phyloP scores from a whole-genome alignment of 768 basidiomycete genomes.

The Rhizopogon vinicolor region DNA sequence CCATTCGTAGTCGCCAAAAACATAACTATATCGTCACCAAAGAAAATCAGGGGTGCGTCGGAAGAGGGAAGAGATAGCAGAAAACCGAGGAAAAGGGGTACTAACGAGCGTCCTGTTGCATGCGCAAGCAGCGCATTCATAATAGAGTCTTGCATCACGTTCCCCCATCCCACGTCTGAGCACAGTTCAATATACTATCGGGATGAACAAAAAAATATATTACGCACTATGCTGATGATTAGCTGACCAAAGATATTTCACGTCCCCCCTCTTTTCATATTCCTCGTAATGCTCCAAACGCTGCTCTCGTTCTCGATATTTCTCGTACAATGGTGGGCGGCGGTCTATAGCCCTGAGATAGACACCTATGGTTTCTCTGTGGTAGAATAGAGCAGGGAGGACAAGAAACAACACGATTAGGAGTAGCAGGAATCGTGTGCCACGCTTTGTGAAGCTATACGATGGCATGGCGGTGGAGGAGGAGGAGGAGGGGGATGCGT shows the following conservation, averaged over 20 bases:
- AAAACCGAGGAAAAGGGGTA: neutral
- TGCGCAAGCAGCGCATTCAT: conserved; percentile 33
- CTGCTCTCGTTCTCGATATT: conserved; percentile 33
- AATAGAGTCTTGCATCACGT: conserved; percentile 37
- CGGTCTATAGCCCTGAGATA: neutral
- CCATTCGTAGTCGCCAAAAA: conserved; percentile 43
- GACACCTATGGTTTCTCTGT: neutral
- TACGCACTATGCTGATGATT: conserved; percentile 40
- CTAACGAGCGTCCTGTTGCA: conserved; percentile 30
- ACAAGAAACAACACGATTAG: neutral
- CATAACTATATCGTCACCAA: conserved; percentile 23
- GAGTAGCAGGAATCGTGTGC: conserved; percentile 10
- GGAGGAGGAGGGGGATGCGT: neutral
- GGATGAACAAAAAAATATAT: neutral
- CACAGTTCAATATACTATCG: neutral
- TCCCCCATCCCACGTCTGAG: conserved; percentile 35
- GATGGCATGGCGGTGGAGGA: conserved; percentile 13
- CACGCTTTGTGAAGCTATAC: conserved; percentile 19
- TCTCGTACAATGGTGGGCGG: conserved; percentile 39
- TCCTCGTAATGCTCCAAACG: conserved; percentile 36
- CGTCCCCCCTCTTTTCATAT: conserved; percentile 25
- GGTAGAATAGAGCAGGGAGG: neutral
- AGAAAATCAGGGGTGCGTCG: conserved; percentile 2
- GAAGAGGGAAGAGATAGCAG: neutral
- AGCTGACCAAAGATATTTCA: conserved; percentile 42